Evolutionary conservation across 441 rosid species (phyloP).

Genomic region (Isatis lusitanica): DNA sequence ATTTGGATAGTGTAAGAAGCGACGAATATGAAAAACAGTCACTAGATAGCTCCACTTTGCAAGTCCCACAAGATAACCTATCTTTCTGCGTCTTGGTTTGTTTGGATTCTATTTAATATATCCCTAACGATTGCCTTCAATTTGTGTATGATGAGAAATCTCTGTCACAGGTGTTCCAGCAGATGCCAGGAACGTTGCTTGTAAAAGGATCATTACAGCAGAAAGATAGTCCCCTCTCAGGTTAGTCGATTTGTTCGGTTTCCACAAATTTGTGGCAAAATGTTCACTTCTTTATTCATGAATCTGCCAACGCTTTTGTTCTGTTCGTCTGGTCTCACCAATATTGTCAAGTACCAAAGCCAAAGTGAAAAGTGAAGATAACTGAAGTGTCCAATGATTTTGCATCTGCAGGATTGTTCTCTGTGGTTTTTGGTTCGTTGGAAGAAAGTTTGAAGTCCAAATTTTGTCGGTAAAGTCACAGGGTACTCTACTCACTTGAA

Average conservation of each 20-base stretch:
- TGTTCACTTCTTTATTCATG: not conserved
- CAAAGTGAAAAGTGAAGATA: not conserved
- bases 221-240: constrained; percentile 53
- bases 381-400: constrained; percentile 4
- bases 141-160: constrained; percentile 7
- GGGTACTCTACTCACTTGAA: not conserved
- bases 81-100: constrained; percentile 57
- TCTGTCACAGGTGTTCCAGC: constrained; percentile 68
- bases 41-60: constrained; percentile 30
- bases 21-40: constrained; percentile 33
- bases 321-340: not conserved
- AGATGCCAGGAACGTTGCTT: constrained; percentile 75
- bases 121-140: not conserved
- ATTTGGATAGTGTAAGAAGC: constrained; percentile 32
- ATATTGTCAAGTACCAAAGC: not conserved
- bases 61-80: constrained; percentile 38
- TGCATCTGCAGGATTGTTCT: constrained; percentile 55
- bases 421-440: constrained; percentile 49
- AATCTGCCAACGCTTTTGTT: not conserved
- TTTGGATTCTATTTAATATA: not conserved
- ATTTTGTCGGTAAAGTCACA: constrained; percentile 43
- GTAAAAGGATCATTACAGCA: constrained; percentile 72
- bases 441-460: constrained; percentile 53
- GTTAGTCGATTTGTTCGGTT: constrained; percentile 36
- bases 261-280: not conserved